Percentiles rank a stretch among this genome's conserved stretches.
These are phyloP conservation scores for Monosporascus sp. DNA, from an alignment of 2,329 filamentous ascomycete species.

Conservation along the genomic window DNA sequence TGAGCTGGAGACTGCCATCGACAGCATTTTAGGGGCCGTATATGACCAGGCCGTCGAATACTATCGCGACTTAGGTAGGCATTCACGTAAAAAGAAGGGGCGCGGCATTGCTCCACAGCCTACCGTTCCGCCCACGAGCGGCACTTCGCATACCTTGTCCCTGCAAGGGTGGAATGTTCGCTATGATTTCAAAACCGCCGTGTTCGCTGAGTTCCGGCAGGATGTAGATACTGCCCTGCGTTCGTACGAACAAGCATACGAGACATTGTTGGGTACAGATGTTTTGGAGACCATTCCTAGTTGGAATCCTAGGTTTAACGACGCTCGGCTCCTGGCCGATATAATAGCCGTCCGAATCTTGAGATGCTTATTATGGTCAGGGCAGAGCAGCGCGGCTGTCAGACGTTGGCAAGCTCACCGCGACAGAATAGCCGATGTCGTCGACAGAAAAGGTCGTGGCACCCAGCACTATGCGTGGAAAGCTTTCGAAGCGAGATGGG, in stretches of 20 bases:
- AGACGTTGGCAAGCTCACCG: constrained; percentile 77
- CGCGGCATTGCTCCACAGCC: constrained; percentile 73
- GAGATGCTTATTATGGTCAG: constrained; percentile 75
- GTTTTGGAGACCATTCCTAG: constrained; percentile 83
- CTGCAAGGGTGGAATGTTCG: constrained; percentile 85
- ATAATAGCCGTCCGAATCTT: constrained; percentile 73
- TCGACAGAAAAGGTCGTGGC: constrained; percentile 79
- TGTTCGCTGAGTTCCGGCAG: constrained; percentile 88
- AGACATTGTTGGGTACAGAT: constrained; percentile 74
- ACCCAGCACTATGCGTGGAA: constrained; percentile 89
- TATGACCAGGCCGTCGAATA: constrained; percentile 79
- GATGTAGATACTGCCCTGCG: constrained; percentile 85
- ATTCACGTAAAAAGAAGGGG: constrained; percentile 81
- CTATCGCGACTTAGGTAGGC: constrained; percentile 90
- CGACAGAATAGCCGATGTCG: constrained; percentile 65
- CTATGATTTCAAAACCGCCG: constrained; percentile 88
- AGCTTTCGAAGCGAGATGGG: constrained; percentile 82
- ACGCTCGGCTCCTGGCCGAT: constrained; percentile 85
- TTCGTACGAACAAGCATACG: constrained; percentile 83
- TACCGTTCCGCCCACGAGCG: constrained; percentile 74
- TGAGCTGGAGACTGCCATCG: constrained; percentile 69
- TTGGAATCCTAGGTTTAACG: constrained; percentile 87
- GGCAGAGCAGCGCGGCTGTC: constrained; percentile 72
- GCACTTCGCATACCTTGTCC: constrained; percentile 81
- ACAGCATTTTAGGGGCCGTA: constrained; percentile 65